A percentile compares a stretch with the other conserved stretches of the same genome.
These are phyloP conservation scores for Bothriochloa decipiens DNA, from an alignment of 176 grass and related monocot genomes.

Conservation along the genomic window DNA sequence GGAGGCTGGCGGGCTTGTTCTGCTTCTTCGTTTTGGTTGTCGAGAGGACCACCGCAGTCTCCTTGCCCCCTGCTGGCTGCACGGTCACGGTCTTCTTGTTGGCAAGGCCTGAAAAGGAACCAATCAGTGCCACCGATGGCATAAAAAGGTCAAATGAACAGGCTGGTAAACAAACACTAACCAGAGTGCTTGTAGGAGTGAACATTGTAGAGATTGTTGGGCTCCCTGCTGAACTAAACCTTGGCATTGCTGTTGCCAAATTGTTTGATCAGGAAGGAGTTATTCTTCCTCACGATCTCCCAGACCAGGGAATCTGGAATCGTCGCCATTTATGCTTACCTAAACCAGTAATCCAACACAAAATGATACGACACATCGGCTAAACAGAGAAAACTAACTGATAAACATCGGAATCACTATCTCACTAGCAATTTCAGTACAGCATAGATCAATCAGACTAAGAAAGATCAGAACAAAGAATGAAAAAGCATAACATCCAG, in stretches of 20 bases:
- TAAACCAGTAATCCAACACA: slow-evolving; percentile 6
- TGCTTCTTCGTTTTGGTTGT: slow-evolving; percentile 78
- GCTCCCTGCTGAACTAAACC: slow-evolving; percentile 93
- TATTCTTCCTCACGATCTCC: slow-evolving; percentile 89
- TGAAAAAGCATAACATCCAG: too few species aligned
- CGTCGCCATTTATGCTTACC: slow-evolving; percentile 64
- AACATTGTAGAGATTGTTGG: slow-evolving; percentile 90
- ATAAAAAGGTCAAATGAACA: too few species aligned
- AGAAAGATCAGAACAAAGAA: not conserved
- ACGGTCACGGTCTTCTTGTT: slow-evolving; percentile 72
- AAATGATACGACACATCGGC: not conserved
- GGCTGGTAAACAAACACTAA: too few species aligned
- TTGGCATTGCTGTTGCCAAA: slow-evolving; percentile 85
- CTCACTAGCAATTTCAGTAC: not conserved
- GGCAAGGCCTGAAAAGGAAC: too few species aligned
- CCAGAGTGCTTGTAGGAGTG: slow-evolving; percentile 97
- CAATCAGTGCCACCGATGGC: too few species aligned
- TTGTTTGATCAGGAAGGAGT: slow-evolving; percentile 85
- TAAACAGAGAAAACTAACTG: not conserved
- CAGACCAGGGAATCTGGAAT: slow-evolving; percentile 69
- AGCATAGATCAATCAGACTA: not conserved
- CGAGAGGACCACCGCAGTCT: slow-evolving; percentile 49
- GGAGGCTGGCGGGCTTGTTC: slow-evolving; percentile 60
- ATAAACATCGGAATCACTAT: not conserved
- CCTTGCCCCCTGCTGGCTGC: slow-evolving; percentile 48